Base-by-base conservation (phyloP, 2,329 filamentous ascomycete species). In the Aspergillus sp. region DNA sequence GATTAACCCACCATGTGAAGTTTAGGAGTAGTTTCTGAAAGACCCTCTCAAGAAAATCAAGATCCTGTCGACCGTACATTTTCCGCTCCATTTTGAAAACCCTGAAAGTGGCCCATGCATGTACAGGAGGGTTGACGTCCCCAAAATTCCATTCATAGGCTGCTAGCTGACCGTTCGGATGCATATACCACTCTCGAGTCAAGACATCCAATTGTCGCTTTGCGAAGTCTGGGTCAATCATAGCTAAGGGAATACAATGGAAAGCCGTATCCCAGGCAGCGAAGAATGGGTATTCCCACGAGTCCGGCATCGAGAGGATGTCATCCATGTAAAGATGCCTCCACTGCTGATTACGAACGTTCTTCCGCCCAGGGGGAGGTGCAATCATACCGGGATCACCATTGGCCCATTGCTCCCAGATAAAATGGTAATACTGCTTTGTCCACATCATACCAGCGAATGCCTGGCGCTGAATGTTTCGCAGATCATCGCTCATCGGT, bases 1-100 rank as follows among this genome's bases (percentile, higher is more conserved):
- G 89, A 73, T 98, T 98, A 19, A 97, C 93, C 93, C 93, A 98
- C 95, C 95, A 98, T 4, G 95, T 98, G 74, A 98, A 98, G 78
- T 98, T 98, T 62, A 98, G 82, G 23, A 98, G 81, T 59, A 98
- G 77, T 75, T 98, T 98, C 71, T 98, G 95, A 80, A 98, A 98
- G 4, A 97, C 92, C 19, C 93, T 86, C 79, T 98, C 93, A 9
- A 98, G 83, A 76, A 97, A 98, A 75, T 98, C 95, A 33, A 97
- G 81, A 72, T 98, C 93, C 70, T 97, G 91, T 35, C 91, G 87
- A 41, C 93, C 95, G 68, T 97, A 98, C 81, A 98, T 86, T 79
- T 98, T 98, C 65, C 95, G 88, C 80, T 98, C 93, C 63, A 98
- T 97, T 78, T 98, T 98, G 87, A 98, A 98, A 0, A 90, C 91